phyloP scores from a whole-genome alignment of 768 basidiomycete species.

The Tulasnella sp. region DNA sequence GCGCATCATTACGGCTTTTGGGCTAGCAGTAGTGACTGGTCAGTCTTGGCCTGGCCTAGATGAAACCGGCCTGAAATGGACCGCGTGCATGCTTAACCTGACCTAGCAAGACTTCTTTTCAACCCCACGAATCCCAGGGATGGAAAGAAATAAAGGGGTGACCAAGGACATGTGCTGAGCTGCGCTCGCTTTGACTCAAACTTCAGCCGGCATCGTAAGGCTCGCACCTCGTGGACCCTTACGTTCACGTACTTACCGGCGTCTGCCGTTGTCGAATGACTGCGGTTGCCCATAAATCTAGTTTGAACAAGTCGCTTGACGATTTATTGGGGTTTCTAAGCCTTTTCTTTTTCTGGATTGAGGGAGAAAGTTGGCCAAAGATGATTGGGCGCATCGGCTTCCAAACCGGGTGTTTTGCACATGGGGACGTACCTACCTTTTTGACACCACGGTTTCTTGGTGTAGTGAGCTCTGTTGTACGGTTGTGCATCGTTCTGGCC shows the following conservation, averaged over 20 bases:
- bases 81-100: not conserved
- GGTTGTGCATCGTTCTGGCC: not conserved
- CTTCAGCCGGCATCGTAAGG: not conserved
- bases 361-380: not conserved
- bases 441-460: not conserved
- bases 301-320: not conserved
- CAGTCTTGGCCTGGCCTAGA: not conserved
- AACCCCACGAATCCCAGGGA: not conserved
- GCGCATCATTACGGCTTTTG: constrained; percentile 4
- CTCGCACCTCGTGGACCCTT: not conserved
- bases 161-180: not conserved
- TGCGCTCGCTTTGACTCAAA: not conserved
- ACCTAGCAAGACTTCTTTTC: not conserved
- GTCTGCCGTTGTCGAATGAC: not conserved
- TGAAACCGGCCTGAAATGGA: not conserved
- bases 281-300: not conserved
- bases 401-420: not conserved
- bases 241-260: not conserved
- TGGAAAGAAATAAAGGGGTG: not conserved
- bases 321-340: not conserved
- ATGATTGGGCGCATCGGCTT: not conserved
- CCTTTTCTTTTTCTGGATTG: not conserved
- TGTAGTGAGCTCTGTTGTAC: not conserved
- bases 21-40: not conserved
- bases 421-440: not conserved